Base-by-base conservation (phyloP, 2,329 filamentous ascomycete genomes). In the Aspergillus clavatus region DNA sequence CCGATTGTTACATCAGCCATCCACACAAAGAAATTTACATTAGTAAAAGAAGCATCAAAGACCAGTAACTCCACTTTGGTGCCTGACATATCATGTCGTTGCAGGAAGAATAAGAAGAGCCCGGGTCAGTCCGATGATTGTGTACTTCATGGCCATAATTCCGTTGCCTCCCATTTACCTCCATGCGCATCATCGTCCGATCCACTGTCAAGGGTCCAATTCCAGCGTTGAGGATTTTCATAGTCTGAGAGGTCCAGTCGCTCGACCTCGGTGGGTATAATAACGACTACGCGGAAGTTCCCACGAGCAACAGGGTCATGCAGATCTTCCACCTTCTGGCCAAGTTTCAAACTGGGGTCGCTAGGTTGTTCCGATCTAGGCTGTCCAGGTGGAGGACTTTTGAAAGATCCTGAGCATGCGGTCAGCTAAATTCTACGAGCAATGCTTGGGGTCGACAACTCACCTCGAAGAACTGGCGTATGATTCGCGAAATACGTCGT, bases 401-500 rank as follows among this genome's bases (percentile, higher is more conserved):
- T 83, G 65, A 89, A 90, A 7, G 80, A 78, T 7, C 85, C 86
- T 63, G 40, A 16, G 5, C 46, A 29, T 28, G 5, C 19, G 18
- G 22, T 52, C 31, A 52, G 28, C 21, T 21, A 16, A 35, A 22
- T 51, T 37, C 18, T 37, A 18, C 23, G 12, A 22, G 35, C 21
- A 33, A 3, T 29, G 36, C 19, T 19, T 27, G 43, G 22, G 7
- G 40, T 43, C 45, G 19, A 18, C 38, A 38, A 65, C 67, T 40
- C 63, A 81, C 81, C 80, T 72, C 90, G 78, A 82, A 95, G 89
- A 1, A 75, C 72, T 5, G 91, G 91, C 54, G 80, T 84, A 56
- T 93, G 70, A 66, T 96, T 96, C 16, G 89, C 91, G 78, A 96
- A 97, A 65, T 93, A 87, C 39, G 81, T 87, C 40, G 87, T 89